Evolutionary conservation across 2,329 filamentous ascomycete genomes (phyloP), one percentile per base, ranked within the genome.

Genomic region (Emericellopsis cladophorae): DNA sequence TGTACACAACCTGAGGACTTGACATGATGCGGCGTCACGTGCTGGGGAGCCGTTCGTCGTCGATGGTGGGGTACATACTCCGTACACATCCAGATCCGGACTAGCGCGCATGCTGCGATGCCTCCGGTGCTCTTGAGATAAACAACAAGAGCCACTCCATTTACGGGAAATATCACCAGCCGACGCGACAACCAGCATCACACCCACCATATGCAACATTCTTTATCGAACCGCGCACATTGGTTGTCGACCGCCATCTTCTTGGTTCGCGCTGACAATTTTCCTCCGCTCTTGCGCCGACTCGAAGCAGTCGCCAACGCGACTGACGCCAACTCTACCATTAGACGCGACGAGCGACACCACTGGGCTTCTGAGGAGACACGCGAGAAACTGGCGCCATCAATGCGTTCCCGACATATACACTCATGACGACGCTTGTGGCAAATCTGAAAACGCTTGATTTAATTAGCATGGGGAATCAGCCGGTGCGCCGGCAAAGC

Each of bases 341-440:
- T 15, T 26, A 12, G 31, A 18, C 40, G 32, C 32, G 40, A 41
- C 26, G 12, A 29, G 8, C 26, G 26, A 29, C 26, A 29, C 12
- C 26, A 29, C 26, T 29, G 12, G 9, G 26, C 8, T 12, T 29
- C 26, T 29, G 12, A 12, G 12, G 26, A 9, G 12, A 29, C 26
- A 12, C 12, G 12, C 12, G 26, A 9, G 26, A 9, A 9, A 29
- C 26, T 12, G 26, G 42, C 41, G 40, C 35, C 48, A 45, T 45
- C 45, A 45, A 57, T 54, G 52, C 45, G 44, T 47, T 46, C 45
- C 45, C 48, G 40, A 53, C 49, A 48, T 48, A 57, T 65, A 66
- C 69, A 72, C 79, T 74, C 74, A 81, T 81, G 77, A 81, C 77
- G 76, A 80, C 77, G 60, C 67, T 81, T 62, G 67, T 81, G 61